phyloP scores from a whole-genome alignment of 768 basidiomycete species.

The Termitomyces titanicus region DNA sequence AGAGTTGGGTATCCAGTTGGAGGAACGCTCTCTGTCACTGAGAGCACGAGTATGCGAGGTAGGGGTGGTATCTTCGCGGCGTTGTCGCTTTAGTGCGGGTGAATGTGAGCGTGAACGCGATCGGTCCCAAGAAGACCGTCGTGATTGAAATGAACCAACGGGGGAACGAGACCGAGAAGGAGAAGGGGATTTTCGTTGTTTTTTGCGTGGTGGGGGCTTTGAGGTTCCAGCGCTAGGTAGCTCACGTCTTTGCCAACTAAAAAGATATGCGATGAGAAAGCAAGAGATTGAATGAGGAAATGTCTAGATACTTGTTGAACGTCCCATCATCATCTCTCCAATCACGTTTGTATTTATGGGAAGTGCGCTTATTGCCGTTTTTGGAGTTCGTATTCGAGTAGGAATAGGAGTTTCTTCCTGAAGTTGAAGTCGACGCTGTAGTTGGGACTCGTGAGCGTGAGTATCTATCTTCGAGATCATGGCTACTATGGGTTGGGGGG shows the following conservation, averaged over 20 bases:
- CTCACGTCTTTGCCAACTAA: slow-evolving; percentile 69
- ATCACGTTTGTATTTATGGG: slow-evolving; percentile 41
- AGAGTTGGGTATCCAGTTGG: slow-evolving; percentile 22
- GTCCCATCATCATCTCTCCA: slow-evolving; percentile 62
- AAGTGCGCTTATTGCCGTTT: slow-evolving; percentile 29
- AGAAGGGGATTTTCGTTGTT: slow-evolving; percentile 47
- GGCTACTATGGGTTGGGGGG: slow-evolving; percentile 37
- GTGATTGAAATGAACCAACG: slow-evolving; percentile 62
- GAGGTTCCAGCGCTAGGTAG: slow-evolving; percentile 33
- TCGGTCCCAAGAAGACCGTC: slow-evolving; percentile 59
- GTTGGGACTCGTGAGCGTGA: slow-evolving; percentile 8
- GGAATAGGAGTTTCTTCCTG: slow-evolving; percentile 18
- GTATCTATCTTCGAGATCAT: slow-evolving; percentile 35
- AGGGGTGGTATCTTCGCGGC: slow-evolving; percentile 48
- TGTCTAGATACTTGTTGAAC: slow-evolving; percentile 64
- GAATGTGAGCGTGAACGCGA: slow-evolving; percentile 61
- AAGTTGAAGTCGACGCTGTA: slow-evolving; percentile 26
- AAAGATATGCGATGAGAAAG: not conserved
- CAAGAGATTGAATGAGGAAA: slow-evolving; percentile 1
- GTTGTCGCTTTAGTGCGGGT: slow-evolving; percentile 52
- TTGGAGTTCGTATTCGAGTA: slow-evolving; percentile 18
- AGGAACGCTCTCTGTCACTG: slow-evolving; percentile 38
- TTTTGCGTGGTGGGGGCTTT: slow-evolving; percentile 37
- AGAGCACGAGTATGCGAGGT: slow-evolving; percentile 46
- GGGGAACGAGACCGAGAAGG: slow-evolving; percentile 63